Conservation (phyloP, 352 stramenopile genomes). For the Pythium brachiatum region DNA sequence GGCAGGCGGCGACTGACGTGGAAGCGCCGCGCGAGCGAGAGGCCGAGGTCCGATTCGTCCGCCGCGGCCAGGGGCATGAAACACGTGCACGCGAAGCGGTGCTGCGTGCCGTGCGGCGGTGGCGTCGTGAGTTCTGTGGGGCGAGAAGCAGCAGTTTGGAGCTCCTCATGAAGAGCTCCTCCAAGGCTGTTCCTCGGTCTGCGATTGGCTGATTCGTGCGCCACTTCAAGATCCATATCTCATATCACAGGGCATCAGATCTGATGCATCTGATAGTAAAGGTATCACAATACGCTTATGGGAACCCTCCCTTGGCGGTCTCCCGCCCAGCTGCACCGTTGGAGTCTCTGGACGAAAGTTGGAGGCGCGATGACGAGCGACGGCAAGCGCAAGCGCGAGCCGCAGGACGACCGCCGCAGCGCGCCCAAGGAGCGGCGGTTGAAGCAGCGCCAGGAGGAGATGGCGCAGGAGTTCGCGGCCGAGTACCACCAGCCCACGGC, state of each 20-base stretch:
- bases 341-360: background rate
- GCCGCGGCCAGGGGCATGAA: slow-evolving; percentile 10
- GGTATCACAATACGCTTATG: background rate
- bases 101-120: no score
- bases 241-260: slow-evolving; percentile 13
- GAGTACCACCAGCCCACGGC: slow-evolving; percentile 73
- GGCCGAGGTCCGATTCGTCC: slow-evolving; percentile 18
- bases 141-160: no score
- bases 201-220: background rate
- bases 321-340: background rate
- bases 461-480: slow-evolving; percentile 79
- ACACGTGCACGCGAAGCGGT: background rate
- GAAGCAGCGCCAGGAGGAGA: slow-evolving; percentile 64
- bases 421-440: slow-evolving; percentile 37
- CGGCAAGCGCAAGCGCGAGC: slow-evolving; percentile 70
- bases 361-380: slow-evolving; percentile 25
- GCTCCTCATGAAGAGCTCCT: no score
- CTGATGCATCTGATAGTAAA: slow-evolving; percentile 2
- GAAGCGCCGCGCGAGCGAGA: slow-evolving; percentile 20
- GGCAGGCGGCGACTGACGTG: slow-evolving; percentile 6
- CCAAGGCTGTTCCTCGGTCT: background rate
- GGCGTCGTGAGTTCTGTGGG: no score
- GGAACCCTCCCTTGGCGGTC: background rate
- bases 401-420: slow-evolving; percentile 36
- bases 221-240: slow-evolving; percentile 25